These are phyloP conservation scores for Cutaneotrichosporon cyanovorans DNA, from an alignment of 1,284 basidiomycete species.

Conservation along the genomic window DNA sequence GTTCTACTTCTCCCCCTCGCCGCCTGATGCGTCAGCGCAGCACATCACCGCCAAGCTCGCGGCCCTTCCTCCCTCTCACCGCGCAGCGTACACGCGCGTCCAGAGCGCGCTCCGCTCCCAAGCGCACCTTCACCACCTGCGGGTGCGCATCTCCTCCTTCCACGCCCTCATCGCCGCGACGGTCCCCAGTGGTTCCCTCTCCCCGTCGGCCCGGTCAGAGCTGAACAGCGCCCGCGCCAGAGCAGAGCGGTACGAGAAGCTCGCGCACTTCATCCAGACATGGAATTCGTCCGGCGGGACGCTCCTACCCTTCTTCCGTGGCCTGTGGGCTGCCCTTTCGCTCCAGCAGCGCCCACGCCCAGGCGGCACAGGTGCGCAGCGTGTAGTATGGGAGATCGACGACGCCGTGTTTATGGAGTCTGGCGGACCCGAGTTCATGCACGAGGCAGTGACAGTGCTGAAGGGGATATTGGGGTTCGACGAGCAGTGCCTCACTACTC, in stretches of 20 bases:
- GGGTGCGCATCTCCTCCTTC: slow-evolving; percentile 35
- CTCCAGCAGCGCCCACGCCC: slow-evolving; percentile 29
- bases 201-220: slow-evolving; percentile 24
- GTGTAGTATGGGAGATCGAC: slow-evolving; percentile 43
- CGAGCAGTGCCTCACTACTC: slow-evolving; percentile 31
- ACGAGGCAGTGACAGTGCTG: slow-evolving; percentile 34
- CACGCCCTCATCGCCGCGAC: slow-evolving; percentile 38
- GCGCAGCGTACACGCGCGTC: slow-evolving; percentile 36
- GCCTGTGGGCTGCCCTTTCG: slow-evolving; percentile 30
- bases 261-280: slow-evolving; percentile 25
- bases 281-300: slow-evolving; percentile 31
- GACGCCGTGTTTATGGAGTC: slow-evolving; percentile 44
- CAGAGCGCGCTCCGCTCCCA: slow-evolving; percentile 35
- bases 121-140: slow-evolving; percentile 39
- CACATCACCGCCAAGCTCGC: slow-evolving; percentile 37
- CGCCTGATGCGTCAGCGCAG: slow-evolving; percentile 24
- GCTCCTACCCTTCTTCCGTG: slow-evolving; percentile 41
- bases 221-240: slow-evolving; percentile 19
- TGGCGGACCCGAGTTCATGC: slow-evolving; percentile 42
- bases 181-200: slow-evolving; percentile 27
- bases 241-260: slow-evolving; percentile 27
- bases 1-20: slow-evolving; percentile 31
- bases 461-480: slow-evolving; percentile 42
- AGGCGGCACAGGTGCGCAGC: slow-evolving; percentile 26
- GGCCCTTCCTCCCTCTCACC: slow-evolving; percentile 30